Conservation (phyloP, 305 asterid species). For the Fraxinus paxiana region DNA sequence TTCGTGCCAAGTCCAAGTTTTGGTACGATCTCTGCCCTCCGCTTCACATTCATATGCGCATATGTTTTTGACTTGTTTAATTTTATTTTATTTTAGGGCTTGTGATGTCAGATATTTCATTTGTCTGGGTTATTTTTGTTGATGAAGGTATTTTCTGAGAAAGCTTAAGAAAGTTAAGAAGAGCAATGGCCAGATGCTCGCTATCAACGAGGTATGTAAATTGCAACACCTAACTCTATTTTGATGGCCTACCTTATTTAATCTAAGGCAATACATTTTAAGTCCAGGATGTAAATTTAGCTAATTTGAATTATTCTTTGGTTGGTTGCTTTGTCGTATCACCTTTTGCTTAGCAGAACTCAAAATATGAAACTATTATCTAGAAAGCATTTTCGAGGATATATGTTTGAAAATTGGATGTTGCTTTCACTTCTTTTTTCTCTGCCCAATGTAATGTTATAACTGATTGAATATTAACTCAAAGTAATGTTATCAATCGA, state of each 20-base stretch:
- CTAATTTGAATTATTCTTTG: neutral
- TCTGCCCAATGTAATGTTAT: neutral
- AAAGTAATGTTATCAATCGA: neutral
- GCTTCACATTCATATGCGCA: neutral
- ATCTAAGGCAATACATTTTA: neutral
- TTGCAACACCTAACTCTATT: neutral
- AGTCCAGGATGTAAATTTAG: neutral
- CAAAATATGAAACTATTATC: neutral
- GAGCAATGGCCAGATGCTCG: conserved; percentile 54
- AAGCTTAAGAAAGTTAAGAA: conserved; percentile 58
- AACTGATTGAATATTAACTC: neutral
- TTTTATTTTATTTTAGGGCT: neutral
- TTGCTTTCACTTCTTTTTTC: neutral
- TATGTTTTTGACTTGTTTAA: neutral
- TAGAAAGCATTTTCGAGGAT: neutral
- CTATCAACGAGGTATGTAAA: conserved; percentile 47
- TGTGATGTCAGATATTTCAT: neutral
- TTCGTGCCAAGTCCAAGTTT: conserved; percentile 62
- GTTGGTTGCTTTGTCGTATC: neutral
- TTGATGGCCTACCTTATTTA: neutral
- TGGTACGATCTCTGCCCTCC: conserved; percentile 27
- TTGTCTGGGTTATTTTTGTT: neutral
- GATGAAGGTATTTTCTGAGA: conserved; percentile 52
- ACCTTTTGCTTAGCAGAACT: neutral
- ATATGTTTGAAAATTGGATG: neutral